Conservation (phyloP, 2,329 filamentous ascomycete species). For the Curvularia hawaiiensis region DNA sequence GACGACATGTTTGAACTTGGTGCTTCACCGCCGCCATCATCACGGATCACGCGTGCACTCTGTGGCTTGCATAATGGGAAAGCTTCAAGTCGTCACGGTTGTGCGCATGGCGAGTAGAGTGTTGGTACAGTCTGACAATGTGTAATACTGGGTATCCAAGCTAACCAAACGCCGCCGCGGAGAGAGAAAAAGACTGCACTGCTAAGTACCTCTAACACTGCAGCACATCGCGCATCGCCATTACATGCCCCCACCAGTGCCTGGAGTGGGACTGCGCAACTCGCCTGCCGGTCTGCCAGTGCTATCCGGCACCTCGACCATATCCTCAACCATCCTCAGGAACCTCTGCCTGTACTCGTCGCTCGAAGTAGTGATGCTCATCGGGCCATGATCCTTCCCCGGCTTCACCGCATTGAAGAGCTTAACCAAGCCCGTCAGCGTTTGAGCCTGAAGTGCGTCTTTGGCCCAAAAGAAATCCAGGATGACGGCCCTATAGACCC, state of each 20-base stretch:
- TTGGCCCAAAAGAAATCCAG: slow-evolving; percentile 82
- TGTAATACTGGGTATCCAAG: slow-evolving; percentile 9
- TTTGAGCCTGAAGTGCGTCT: slow-evolving; percentile 68
- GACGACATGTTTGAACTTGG: slow-evolving; percentile 21
- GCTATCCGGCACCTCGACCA: slow-evolving; percentile 44
- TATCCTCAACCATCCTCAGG: slow-evolving; percentile 55
- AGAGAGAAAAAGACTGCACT: slow-evolving; percentile 2
- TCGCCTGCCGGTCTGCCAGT: slow-evolving; percentile 39
- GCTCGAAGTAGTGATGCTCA: slow-evolving; percentile 75
- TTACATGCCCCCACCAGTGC: slow-evolving; percentile 16
- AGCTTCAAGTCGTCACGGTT: neutral
- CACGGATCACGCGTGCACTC: slow-evolving; percentile 12
- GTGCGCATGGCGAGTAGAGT: neutral
- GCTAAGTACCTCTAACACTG: neutral
- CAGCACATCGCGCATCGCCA: neutral
- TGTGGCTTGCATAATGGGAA: slow-evolving; percentile 1
- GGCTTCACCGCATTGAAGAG: slow-evolving; percentile 60
- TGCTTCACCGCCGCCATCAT: slow-evolving; percentile 26
- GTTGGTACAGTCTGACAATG: neutral
- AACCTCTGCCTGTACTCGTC: slow-evolving; percentile 69
- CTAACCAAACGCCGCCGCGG: slow-evolving; percentile 4
- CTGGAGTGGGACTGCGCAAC: slow-evolving; percentile 26
- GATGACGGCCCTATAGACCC: slow-evolving; percentile 69
- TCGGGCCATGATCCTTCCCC: slow-evolving; percentile 68
- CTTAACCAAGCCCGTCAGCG: slow-evolving; percentile 69